phyloP scores from a whole-genome alignment of 2,329 filamentous ascomycete species.

The Diaporthe sp. region DNA sequence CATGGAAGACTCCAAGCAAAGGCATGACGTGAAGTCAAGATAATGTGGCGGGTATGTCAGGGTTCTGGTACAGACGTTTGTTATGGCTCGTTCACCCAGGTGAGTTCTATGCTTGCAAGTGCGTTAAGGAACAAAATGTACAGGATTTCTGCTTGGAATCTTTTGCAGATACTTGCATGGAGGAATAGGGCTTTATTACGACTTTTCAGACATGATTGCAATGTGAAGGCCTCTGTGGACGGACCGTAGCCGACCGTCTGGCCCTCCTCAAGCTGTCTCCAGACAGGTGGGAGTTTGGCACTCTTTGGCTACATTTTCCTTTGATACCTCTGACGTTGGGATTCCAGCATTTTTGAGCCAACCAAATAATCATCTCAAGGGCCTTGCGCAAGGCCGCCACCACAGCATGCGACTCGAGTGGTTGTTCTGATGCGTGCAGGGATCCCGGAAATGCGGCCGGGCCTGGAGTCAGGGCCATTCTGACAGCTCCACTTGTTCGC shows the following conservation, averaged over 20 bases:
- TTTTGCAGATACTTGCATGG: too few species aligned
- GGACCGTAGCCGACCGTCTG: background rate
- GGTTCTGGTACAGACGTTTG: too few species aligned
- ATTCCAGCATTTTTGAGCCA: background rate
- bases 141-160: too few species aligned
- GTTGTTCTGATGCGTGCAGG: background rate
- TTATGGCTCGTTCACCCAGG: too few species aligned
- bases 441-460: background rate
- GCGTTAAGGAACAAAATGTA: too few species aligned
- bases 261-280: background rate
- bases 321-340: too few species aligned
- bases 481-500: background rate
- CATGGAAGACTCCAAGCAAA: background rate
- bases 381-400: background rate
- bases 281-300: background rate
- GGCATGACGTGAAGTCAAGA: background rate
- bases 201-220: too few species aligned
- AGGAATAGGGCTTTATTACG: too few species aligned
- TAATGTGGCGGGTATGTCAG: background rate
- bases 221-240: too few species aligned
- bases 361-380: background rate
- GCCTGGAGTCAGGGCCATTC: background rate
- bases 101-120: too few species aligned
- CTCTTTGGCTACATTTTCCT: too few species aligned
- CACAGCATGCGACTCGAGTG: background rate